Evolutionary conservation across 495 filamentous ascomycete genomes (phyloP), one percentile per base, ranked within the genome.

Genomic region (Podospora appendiculata): DNA sequence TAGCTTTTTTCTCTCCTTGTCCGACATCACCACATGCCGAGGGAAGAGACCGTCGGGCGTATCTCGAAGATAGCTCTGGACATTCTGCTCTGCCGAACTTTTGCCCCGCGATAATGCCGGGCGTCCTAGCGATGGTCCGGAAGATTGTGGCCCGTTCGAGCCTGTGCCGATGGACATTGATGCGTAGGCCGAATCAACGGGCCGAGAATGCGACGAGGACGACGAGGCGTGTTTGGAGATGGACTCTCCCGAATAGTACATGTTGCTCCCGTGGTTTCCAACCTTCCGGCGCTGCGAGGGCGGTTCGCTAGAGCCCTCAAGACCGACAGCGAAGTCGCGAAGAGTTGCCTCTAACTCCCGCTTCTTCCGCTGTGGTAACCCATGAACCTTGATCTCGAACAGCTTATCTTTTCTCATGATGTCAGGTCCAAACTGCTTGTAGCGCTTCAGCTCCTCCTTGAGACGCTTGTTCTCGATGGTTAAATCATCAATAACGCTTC

Each of bases 341-440:
- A 92, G 66, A 1, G 79, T 78, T n/a, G 81, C 75, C 61, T 91
- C 88, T 34, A 92, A 66, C 57, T 91, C 86, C 32, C 80, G 74
- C 59, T 85, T 89, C 65, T 85, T 88, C 39, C 77, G 70, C 32
- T 66, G 64, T 7, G 84, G 74, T 35, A 92, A 66, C 3, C 80
- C 81, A 60, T 90, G 85, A 34, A 89, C 72, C 56, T 84, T 79
- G 44, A 92, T 78, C 61, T 91, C 88, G 56, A 91, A 89, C 3
- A 91, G 68, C 55, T 84, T 87, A 14, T 91, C 87, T 32, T 67
- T 74, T 2, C 66, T 63, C 48, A 88, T 64, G 53, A 80, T 75
- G 34, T 78, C 69, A 34, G 79, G 78, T 11, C 85, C 78, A 51
- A 80, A 61, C 45, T 77, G 80, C 61, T 85, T 83, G 54, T 86